Evolutionary conservation across 2,329 filamentous ascomycete species (phyloP), one percentile per base, ranked within the genome.

Genomic region (Colletotrichum lupini): DNA sequence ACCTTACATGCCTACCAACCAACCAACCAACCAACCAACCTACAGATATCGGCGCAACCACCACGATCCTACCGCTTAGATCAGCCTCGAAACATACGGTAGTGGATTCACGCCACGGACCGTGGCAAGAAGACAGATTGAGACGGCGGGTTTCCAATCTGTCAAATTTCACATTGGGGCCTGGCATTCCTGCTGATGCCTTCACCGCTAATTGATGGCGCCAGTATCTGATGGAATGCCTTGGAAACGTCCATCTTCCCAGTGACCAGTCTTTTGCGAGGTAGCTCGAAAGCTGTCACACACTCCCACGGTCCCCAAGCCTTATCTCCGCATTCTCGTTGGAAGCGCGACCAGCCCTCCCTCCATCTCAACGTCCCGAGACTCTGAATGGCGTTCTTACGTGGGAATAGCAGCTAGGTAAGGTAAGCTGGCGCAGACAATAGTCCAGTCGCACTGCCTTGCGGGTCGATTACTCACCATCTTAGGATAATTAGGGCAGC

Each of bases 391-490:
- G 56, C 59, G 57, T 61, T 63, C 46, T 70, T 60, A 65, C 46
- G 55, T 57, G 60, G 26, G 70, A 70, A 42, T 49, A 49, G 59
- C 49, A 58, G 30, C 37, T 42, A 42, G 37, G 37, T 42, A 42
- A 42, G 37, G 69, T 64, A 62, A 72, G 69, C 58, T 42, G 42
- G 19, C 52, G 26, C 49, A 42, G 16, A 16, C 12, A 42, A 49
- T 28, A 52, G 35, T 70, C 56, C 16, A 42, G 37, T 42, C 16
- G 61, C 55, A 61, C 32, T 56, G 32, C 37, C 6, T 42, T 14
- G 28, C 35, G 55, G 32, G 19, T 61, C 32, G 70, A 55, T 52
- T 70, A 49, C 60, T 70, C 60, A 56, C 56, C 22, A 57, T 24
- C 30, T 9, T 3, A 66, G 14, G 46, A 30, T 9, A 52, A 42